Evolutionary conservation across 2,329 filamentous ascomycete species (phyloP), one percentile per base, ranked within the genome.

Genomic region (Ophiostoma himal-ulmi): DNA sequence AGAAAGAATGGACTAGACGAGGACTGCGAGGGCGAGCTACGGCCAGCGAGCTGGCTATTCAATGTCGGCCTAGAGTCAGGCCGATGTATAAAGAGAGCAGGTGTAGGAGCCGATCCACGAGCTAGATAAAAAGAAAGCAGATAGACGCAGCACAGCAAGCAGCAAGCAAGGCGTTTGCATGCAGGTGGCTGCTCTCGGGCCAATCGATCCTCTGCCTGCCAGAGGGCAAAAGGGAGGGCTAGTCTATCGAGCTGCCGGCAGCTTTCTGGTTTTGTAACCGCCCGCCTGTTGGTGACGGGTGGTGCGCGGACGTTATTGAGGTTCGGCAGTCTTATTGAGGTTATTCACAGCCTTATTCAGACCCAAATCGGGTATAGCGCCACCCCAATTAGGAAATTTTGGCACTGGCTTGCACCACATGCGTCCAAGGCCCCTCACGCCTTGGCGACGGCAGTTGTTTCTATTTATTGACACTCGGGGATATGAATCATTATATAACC

Each of bases 291-390:
- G 36, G 36, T 52, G 30, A 41, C 5, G 34, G 54, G 44, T 22
- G n/a, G 34, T 65, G 44, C 20, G 22, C 11, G 5, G 22, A 13
- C 37, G 14, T 57, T 39, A 48, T 26, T 17, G 48, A 22, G 20
- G 41, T 65, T n/a, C 4, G 48, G 52, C 20, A 7, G 17, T 64
- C 26, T 13, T 41, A 14, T 70, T 68, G 73, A 75, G 44, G 71
- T 71, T 75, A 76, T 78, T 77, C 74, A 75, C 60, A 70, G 73
- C n/a, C 71, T 76, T 79, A 79, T 78, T 79, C 75, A 79, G 64
- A 74, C 74, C 77, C 74, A 54, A 76, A 78, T 74, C 6, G 48
- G 77, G 75, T 65, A 74, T 74, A 44, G 73, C 52, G 70, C 70
- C 48, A 37, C 67, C 70, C 70, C 22, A 44, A 73, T 52, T 57